Evolutionary conservation across 2,329 filamentous ascomycete species (phyloP).

Genomic region (Aspergillus viridinutans): DNA sequence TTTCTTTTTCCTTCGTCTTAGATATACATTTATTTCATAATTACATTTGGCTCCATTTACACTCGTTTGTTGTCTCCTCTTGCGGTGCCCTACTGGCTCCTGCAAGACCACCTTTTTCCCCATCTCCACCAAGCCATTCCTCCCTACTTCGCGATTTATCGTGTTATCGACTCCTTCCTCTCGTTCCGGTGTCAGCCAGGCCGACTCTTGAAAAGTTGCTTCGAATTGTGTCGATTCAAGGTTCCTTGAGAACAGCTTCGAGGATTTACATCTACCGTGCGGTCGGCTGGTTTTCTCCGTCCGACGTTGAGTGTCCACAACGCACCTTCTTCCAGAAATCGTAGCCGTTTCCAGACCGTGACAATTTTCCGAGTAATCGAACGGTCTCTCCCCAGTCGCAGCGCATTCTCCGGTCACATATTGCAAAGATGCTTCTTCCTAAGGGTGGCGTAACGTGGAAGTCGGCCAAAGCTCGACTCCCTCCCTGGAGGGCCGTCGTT

Average conservation of each 20-base stretch:
- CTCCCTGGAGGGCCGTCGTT: conserved; percentile 68
- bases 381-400: neutral
- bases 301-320: neutral
- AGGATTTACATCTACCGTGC: neutral
- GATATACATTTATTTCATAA: neutral
- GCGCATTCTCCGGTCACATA: neutral
- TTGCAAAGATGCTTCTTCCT: conserved; percentile 71
- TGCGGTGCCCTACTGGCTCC: neutral
- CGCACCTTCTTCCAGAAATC: conserved; percentile 7
- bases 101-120: neutral
- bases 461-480: conserved; percentile 73
- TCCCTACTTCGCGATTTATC: neutral
- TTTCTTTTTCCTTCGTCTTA: neutral
- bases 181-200: neutral
- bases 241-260: neutral
- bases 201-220: neutral
- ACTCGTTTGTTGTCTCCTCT: neutral
- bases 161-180: neutral
- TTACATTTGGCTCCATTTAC: neutral
- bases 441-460: conserved; percentile 93
- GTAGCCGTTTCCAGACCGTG: conserved; percentile 11
- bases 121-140: neutral
- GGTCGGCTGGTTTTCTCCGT: neutral
- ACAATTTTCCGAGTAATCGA: neutral
- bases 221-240: neutral